Percentiles rank a stretch among this genome's conserved stretches.
These are phyloP conservation scores for Pleurotus tuber-regium DNA, from an alignment of 768 basidiomycete species.

Conservation along the genomic window DNA sequence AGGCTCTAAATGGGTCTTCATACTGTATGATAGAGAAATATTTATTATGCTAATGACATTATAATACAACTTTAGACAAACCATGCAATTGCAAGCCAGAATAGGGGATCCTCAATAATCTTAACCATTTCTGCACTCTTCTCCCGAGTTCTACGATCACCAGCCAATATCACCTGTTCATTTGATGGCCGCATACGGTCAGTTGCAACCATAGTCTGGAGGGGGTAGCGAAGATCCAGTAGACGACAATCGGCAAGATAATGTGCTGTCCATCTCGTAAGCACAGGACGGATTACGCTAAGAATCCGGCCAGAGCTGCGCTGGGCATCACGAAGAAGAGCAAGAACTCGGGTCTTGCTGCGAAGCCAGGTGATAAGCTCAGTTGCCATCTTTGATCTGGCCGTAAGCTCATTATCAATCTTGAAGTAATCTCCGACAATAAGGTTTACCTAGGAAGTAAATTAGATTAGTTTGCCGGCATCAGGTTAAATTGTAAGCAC, in stretches of 20 bases:
- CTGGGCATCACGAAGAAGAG: conserved; percentile 22
- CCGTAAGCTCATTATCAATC: conserved; percentile 15
- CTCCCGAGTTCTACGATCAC: conserved; percentile 20
- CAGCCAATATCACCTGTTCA: conserved; percentile 16
- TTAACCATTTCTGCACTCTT: no score
- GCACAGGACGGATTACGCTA: conserved; percentile 21
- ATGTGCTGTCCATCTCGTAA: conserved; percentile 28
- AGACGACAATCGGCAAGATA: conserved; percentile 24
- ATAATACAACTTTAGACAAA: conserved; percentile 14
- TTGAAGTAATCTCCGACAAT: conserved; percentile 37
- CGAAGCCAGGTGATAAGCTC: conserved; percentile 36
- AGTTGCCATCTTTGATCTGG: conserved; percentile 22
- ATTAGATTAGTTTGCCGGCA: no score
- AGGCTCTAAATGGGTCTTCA: conserved; percentile 17
- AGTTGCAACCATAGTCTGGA: conserved; percentile 12
- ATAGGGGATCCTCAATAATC: conserved; percentile 23
- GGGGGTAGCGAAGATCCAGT: conserved; percentile 17
- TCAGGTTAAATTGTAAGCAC: no score
- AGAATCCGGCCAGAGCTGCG: conserved; percentile 2
- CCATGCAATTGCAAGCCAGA: conserved; percentile 27
- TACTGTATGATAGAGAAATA: conserved; percentile 8
- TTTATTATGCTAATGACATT: not conserved
- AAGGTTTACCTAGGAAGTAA: conserved; percentile 31
- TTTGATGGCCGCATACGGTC: conserved; percentile 12
- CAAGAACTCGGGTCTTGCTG: conserved; percentile 31